Conservation (phyloP, 768 basidiomycete species). For the Pholiota microspora region DNA sequence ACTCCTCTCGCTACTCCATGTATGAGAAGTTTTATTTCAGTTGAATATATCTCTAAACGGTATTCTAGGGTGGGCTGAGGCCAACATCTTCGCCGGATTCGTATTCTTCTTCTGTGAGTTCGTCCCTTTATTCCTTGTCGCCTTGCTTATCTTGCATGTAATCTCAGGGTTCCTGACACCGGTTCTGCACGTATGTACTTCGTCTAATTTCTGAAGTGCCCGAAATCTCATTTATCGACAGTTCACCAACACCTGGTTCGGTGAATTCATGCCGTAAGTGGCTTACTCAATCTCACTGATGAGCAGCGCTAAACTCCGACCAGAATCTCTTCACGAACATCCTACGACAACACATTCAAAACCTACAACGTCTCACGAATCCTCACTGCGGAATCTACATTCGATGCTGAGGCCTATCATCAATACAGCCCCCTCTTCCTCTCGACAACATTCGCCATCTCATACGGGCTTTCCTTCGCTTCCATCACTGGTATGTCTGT, state of each 20-base stretch:
- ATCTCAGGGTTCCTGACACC: slow-evolving; percentile 54
- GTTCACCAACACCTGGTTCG: slow-evolving; percentile 63
- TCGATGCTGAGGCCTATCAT: slow-evolving; percentile 53
- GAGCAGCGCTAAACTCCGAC: neutral
- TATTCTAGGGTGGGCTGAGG: slow-evolving; percentile 62
- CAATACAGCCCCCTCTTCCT: slow-evolving; percentile 60
- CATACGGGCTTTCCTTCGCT: slow-evolving; percentile 78
- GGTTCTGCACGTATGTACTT: slow-evolving; percentile 48
- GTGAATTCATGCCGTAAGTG: slow-evolving; percentile 51
- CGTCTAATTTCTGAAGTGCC: neutral
- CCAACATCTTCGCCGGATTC: slow-evolving; percentile 60
- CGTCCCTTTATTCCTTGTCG: neutral
- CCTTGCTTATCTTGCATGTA: neutral
- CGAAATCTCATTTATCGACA: slow-evolving; percentile 13
- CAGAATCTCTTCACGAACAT: slow-evolving; percentile 54
- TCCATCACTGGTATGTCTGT: slow-evolving; percentile 48
- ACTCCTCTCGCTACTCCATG: slow-evolving; percentile 52
- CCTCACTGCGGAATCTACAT: slow-evolving; percentile 46
- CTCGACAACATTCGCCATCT: slow-evolving; percentile 71
- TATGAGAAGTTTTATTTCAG: slow-evolving; percentile 12
- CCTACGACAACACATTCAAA: slow-evolving; percentile 60
- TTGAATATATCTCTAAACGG: neutral
- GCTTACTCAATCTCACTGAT: neutral
- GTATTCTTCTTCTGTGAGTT: slow-evolving; percentile 60
- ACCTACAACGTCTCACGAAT: slow-evolving; percentile 57